These are phyloP conservation scores for Waltergamsia citrina DNA, from an alignment of 2,329 filamentous ascomycete genomes.

Conservation along the genomic window DNA sequence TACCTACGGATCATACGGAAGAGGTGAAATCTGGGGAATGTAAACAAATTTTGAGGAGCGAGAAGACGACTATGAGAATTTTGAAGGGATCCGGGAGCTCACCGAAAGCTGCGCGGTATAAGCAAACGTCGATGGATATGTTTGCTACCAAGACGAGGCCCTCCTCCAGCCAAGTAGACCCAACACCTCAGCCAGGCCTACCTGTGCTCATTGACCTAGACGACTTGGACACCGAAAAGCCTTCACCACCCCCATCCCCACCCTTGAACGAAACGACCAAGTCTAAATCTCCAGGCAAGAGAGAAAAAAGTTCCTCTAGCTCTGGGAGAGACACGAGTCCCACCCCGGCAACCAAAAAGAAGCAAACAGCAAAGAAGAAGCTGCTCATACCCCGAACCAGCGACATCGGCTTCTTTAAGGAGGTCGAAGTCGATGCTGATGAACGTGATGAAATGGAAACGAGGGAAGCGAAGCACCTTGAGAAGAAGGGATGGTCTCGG, in stretches of 20 bases:
- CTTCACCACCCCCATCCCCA: too few species aligned
- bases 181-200: too few species aligned
- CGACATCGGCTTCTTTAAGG: constrained; percentile 27
- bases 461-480: constrained; percentile 1
- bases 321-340: not conserved
- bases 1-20: constrained; percentile 14
- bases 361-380: constrained; percentile 20
- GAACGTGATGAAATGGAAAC: constrained; percentile 1
- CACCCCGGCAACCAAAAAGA: constrained; percentile 6
- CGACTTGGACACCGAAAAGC: too few species aligned
- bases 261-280: not conserved
- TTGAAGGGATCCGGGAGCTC: not conserved
- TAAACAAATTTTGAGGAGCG: not conserved
- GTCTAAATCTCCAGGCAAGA: not conserved
- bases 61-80: not conserved
- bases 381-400: constrained; percentile 26
- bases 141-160: constrained; percentile 10
- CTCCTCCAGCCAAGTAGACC: not conserved
- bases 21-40: constrained; percentile 6
- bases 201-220: too few species aligned
- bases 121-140: constrained; percentile 22
- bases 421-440: constrained; percentile 3
- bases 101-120: constrained; percentile 9
- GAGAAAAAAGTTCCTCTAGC: not conserved
- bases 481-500: not conserved